Evolutionary conservation across 2,329 filamentous ascomycete genomes (phyloP), one percentile per base, ranked within the genome.

Genomic region (Pseudonectria buxi): DNA sequence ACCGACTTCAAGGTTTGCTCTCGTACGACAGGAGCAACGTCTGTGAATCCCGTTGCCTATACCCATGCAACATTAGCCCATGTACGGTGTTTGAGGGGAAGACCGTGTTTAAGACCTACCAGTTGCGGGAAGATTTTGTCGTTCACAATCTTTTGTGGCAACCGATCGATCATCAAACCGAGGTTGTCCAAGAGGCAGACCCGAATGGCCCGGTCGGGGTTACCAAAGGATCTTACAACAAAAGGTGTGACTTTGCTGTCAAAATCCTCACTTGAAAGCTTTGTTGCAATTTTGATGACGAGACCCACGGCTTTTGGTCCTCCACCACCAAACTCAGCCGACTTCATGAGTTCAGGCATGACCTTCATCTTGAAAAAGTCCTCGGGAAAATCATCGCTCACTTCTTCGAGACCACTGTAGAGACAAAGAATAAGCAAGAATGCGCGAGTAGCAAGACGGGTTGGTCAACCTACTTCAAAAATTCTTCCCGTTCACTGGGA

Each of bases 351-450:
- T 56, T 98, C 92, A 0, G 92, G 92, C 7, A 98, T 71, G 4
- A 98, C 80, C 55, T 96, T 98, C 74, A 94, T 85, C 57, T 94
- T 94, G 71, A 96, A 95, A 60, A 95, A 98, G 40, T 96, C 92
- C 55, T 95, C 90, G 0, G 92, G 92, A 43, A 96, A 95, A 59
- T 98, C 89, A 47, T 95, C 87, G 0, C 87, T 83, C 5, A 95
- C 72, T 40, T 84, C 74, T 47, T 94, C 87, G 6, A 98, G 74
- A 53, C 94, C 86, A 36, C 70, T 73, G 28, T 30, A 69, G 11
- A 22, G 4, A 2, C 6, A 74, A 43, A 49, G 31, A 66, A 55
- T 43, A 42, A 41, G 7, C 7, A 11, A 10, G 9, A 78, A 3
- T 22, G 24, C 3, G 3, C 2, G 12, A 10, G 6, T 12, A 4